Percentiles rank a stretch among this genome's conserved stretches.
Evolutionary conservation across 78 protist species (phyloP).

Genomic region (Dictyostelium discoideum): dicty_2.7 NC_007089.4:1178001-1178500

Average conservation of each 20-base stretch:
- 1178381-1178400: background rate
- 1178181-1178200: background rate
- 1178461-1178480: too few relatives aligned
- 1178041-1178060: slow-evolving; percentile 1
- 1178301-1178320: background rate
- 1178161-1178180: background rate
- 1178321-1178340: background rate
- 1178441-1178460: too few relatives aligned
- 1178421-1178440: background rate
- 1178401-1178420: background rate
- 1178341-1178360: background rate
- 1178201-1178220: background rate
- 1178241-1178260: background rate
- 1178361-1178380: background rate
- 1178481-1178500: too few relatives aligned
- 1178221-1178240: background rate
- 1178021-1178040: background rate
- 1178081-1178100: background rate
- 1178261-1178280: background rate
- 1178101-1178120: background rate
- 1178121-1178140: background rate
- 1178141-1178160: background rate
- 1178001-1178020: background rate
- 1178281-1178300: background rate
- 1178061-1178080: background rate